Base-by-base conservation (phyloP, 2,329 filamentous ascomycete genomes). In the Fusarium musae region DNA sequence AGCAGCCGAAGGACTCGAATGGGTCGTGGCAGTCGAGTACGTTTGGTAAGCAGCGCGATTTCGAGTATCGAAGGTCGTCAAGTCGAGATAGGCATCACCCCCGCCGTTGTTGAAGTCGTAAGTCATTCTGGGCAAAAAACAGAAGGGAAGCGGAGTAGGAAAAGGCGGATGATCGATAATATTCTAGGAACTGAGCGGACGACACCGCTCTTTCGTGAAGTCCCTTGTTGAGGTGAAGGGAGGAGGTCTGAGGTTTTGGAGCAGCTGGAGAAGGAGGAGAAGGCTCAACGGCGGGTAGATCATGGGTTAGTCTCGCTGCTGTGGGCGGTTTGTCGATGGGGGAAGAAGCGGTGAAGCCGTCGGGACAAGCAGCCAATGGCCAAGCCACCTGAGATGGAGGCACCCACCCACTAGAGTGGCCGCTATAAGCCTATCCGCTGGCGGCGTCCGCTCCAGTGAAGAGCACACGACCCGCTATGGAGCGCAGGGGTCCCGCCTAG, bases 51-150 rank as follows among this genome's bases (percentile, higher is more conserved):
- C 85, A 81, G 84, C 85, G 73, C 87, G 85, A 79, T 88, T 89
- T 79, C 86, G 86, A 78, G 86, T 86, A 80, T 91, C 87, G 83
- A 87, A 91, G 77, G 83, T 68, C 42, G 65, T 86, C 79, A 91
- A 84, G 79, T 91, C 89, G 79, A 91, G 80, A 79, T 91, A 86
- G 80, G 85, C 87, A 81, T 91, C 88, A 82, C 85, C 86, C 79
- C 82, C 81, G 82, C 85, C 85, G 80, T 85, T 84, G 80, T 87
- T 87, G 84, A 89, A 91, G 80, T 91, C 87, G 85, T 88, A 87
- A 83, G 86, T 87, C 89, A 85, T 85, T 79, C 80, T 85, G 81
- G 78, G 75, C 76, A 79, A 78, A 77, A 80, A 74, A 72, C 75
- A 79, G 77, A 77, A 78, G 75, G 78, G 75, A 73, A 80, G 76